Base-by-base conservation (phyloP, 2,329 filamentous ascomycete genomes). In the Purpureocillium lavendulum region DNA sequence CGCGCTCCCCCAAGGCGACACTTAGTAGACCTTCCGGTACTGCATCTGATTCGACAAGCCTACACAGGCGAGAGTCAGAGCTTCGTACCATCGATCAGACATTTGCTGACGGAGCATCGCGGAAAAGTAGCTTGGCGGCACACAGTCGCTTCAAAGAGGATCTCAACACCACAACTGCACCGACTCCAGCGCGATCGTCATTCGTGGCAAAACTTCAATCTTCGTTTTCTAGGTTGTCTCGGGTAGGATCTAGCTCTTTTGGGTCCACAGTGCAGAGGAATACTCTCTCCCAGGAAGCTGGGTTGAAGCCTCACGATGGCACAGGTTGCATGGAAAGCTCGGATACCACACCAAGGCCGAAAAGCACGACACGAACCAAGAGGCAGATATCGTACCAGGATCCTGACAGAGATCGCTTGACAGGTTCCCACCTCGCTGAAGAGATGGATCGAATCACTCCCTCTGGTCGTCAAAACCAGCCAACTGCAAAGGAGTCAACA, bases 61-160 rank as follows among this genome's bases (percentile, higher is more conserved):
- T 63, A 30, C 49, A 50, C 17, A 58, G 59, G 18, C 58, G 59
- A 36, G 65, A 68, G 39, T 48, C 49, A 8, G 65, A 67, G 47
- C 52, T 65, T 11, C 50, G 43, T 30, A 60, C 60, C 1, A 60
- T 70, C 15, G 55, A 64, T 38, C 61, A 61, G 40, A 57, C 64
- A n/a, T 68, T 70, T 38, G 55, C 57, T 11, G 48, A 60, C n/a
- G 50, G 55, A 5, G 41, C 60, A 2, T 35, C 56, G 12, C 54
- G 53, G 21, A 57, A 57, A 29, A 51, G 49, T 3, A 49, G 49
- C 2, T 39, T 44, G n/a, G 54, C 51, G 10, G 41, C 62, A 2
- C 45, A 45, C 34, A 69, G 63, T 45, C 64, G 56, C 15, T 71
- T 70, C 46, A 56, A 49, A 9, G 67, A 71, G 42, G 56, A 66